Evolutionary conservation across 768 basidiomycete genomes (phyloP), one percentile per base, ranked within the genome.

Genomic region (Lentinula edodes): DNA sequence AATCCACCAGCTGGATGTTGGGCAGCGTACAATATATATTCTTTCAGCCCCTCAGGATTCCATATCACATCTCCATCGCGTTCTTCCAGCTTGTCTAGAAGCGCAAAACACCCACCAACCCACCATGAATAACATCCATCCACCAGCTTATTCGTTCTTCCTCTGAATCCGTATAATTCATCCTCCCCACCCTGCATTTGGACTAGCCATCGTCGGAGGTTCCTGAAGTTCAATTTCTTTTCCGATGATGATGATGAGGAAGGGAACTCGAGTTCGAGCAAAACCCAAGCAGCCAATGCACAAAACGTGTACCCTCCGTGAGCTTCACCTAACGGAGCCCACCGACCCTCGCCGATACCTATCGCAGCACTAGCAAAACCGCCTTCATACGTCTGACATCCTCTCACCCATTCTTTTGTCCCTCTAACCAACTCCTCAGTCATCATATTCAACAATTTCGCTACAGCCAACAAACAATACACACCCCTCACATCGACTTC

Each of bases 71-170:
- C 71, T 32, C 67, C 79, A 59, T 62, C 56, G 32, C 58, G 56
- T 23, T 80, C 71, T 12, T 79, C 79, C 0, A 86, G 67, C 32
- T 83, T 85, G 61, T 91, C 91, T 0, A 97, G 74, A 7, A 98
- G 75, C 0, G 83, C 80, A 69, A 97, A 92, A 15, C 89, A 82
- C 0, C 95, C 95, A 1, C 93, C 97, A 23, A 93, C 91, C 97
- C 96, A 99, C 97, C 97, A 99, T n/a, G 90, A 88, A 73, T 99
- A 99, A 73, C 97, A 99, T 4, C 96, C 97, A 68, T 99, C 97
- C 0, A 99, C 96, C n/a, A 99, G 82, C 72, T 99, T 99, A 72
- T 98, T 99, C 65, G 93, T 93, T 58, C 97, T 79, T 0, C 97
- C 97, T 60, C 81, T 83, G 75, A 99, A 98, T 2, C 97, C 97